phyloP scores from a whole-genome alignment of 2,329 filamentous ascomycete species.

The Xylariomycetidae sp. region DNA sequence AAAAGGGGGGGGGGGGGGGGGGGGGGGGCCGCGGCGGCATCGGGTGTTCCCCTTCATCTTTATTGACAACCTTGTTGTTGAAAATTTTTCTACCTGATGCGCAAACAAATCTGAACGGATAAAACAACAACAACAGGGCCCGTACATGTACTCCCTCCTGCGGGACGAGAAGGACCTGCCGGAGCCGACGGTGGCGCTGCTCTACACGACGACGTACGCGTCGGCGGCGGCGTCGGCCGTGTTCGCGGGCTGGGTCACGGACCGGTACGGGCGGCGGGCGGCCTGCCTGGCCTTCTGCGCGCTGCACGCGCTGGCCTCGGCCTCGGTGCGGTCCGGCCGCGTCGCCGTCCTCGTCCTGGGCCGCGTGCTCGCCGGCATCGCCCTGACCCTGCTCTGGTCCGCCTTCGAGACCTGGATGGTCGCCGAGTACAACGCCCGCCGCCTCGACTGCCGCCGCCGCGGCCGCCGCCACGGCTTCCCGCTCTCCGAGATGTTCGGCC shows the following conservation, averaged over 20 bases:
- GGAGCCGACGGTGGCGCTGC: constrained; percentile 29
- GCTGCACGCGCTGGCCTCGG: constrained; percentile 47
- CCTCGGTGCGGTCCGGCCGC: constrained; percentile 36
- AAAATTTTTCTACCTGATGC: no score
- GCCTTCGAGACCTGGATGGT: constrained; percentile 61
- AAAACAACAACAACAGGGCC: constrained; percentile 19
- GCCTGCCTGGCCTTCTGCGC: constrained; percentile 53
- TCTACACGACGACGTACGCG: constrained; percentile 41
- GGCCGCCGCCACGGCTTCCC: constrained; percentile 33
- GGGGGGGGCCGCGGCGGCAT: no score
- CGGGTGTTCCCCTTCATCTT: no score
- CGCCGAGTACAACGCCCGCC: constrained; percentile 45
- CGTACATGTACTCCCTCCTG: constrained; percentile 27
- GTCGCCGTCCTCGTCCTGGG: constrained; percentile 45
- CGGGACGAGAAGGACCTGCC: constrained; percentile 24
- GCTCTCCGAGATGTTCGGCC: constrained; percentile 46
- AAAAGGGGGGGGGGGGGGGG: no score
- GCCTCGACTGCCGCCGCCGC: constrained; percentile 39
- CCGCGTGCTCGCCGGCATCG: constrained; percentile 49
- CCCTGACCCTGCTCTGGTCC: constrained; percentile 53
- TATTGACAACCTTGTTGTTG: no score
- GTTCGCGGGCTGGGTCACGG: constrained; percentile 43
- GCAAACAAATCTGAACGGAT: no score
- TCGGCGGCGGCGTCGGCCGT: constrained; percentile 39
- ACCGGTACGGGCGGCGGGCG: constrained; percentile 44